Conservation (phyloP, 2,329 filamentous ascomycete genomes). For the Pseudohalonectria lignicola region DNA sequence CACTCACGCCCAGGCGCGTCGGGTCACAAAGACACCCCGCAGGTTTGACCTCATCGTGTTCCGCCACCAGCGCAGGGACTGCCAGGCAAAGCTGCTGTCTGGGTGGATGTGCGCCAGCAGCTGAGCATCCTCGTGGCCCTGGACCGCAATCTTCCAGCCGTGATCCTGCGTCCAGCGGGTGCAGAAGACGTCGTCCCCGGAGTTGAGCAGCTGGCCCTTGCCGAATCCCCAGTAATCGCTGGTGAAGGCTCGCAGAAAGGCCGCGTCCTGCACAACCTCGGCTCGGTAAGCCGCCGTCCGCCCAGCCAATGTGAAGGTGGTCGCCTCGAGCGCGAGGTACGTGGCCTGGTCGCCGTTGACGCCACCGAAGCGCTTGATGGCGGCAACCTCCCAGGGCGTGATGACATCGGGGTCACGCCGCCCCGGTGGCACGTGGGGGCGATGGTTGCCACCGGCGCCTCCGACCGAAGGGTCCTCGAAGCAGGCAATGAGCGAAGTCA, state of each 20-base stretch:
- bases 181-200: slow-evolving; percentile 16
- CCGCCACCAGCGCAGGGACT: slow-evolving; percentile 15
- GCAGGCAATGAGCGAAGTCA: slow-evolving; percentile 13
- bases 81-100: slow-evolving; percentile 8
- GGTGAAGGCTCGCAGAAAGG: slow-evolving; percentile 12
- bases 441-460: slow-evolving; percentile 12
- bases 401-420: slow-evolving; percentile 10
- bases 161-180: slow-evolving; percentile 15
- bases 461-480: slow-evolving; percentile 14
- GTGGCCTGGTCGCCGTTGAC: slow-evolving; percentile 9
- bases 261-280: slow-evolving; percentile 10
- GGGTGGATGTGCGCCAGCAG: slow-evolving; percentile 12
- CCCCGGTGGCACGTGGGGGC: slow-evolving; percentile 10
- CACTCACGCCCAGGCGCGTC: slow-evolving; percentile 3
- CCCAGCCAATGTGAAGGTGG: slow-evolving; percentile 15
- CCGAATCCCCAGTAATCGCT: slow-evolving; percentile 9
- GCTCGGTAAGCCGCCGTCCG: slow-evolving; percentile 16
- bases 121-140: slow-evolving; percentile 11
- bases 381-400: slow-evolving; percentile 16
- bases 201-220: slow-evolving; percentile 10
- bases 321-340: slow-evolving; percentile 12
- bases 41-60: slow-evolving; percentile 10
- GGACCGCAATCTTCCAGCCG: slow-evolving; percentile 15
- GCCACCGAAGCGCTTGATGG: slow-evolving; percentile 12
- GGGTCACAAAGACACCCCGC: slow-evolving; percentile 5